phyloP scores from a whole-genome alignment of 2,329 filamentous ascomycete genomes.

The Endocalyx cinctus region DNA sequence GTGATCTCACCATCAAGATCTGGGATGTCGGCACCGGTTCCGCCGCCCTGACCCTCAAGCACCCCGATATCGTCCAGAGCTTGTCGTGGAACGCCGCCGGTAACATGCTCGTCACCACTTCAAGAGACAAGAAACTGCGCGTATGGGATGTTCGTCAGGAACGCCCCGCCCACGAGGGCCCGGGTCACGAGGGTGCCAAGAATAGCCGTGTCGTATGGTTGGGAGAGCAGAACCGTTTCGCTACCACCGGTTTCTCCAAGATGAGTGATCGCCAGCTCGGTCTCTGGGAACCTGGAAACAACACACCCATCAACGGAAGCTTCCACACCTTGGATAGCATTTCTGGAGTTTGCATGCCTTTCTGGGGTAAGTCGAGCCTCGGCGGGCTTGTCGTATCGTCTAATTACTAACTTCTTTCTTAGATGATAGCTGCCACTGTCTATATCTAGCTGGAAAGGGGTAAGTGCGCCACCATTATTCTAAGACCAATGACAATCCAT shows the following conservation, averaged over 20 bases:
- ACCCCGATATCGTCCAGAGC: conserved; percentile 90
- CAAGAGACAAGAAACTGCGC: conserved; percentile 94
- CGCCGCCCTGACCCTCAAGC: conserved; percentile 70
- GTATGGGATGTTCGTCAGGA: conserved; percentile 98
- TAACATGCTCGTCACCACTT: conserved; percentile 82
- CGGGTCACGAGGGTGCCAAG: conserved; percentile 89
- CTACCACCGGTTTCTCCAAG: conserved; percentile 92
- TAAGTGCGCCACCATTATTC: too few relatives aligned
- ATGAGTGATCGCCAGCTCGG: conserved; percentile 98
- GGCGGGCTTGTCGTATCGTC: conserved; percentile 17
- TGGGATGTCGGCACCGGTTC: conserved; percentile 87
- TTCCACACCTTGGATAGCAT: conserved; percentile 91
- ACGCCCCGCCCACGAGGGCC: conserved; percentile 75
- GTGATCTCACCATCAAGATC: conserved; percentile 90
- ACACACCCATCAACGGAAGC: conserved; percentile 82
- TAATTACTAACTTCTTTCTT: conserved; percentile 3
- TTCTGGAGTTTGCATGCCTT: conserved; percentile 97
- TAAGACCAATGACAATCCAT: too few relatives aligned
- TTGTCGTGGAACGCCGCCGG: conserved; percentile 94
- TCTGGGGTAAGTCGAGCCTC: conserved; percentile 94
- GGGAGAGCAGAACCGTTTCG: conserved; percentile 93
- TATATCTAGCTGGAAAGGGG: conserved; percentile 97
- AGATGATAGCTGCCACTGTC: conserved; percentile 88
- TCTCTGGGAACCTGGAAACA: conserved; percentile 86
- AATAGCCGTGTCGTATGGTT: conserved; percentile 97